Base-by-base conservation (phyloP, 345 rosid species). In the Eucalyptus caleyi region DNA sequence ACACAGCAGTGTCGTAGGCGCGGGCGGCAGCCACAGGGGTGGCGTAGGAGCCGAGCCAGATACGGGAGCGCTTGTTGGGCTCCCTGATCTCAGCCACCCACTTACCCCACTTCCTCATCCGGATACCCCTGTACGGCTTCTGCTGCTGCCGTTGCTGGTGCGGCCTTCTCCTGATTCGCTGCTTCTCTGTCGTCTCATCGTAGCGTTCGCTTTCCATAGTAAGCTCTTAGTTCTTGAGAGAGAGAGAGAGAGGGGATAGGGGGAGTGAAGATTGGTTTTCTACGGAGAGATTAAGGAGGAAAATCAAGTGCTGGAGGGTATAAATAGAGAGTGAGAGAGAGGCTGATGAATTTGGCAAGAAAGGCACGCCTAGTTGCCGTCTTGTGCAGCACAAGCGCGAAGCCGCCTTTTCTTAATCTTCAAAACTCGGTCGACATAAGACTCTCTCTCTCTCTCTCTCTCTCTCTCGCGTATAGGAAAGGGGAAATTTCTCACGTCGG, bases 71-170 rank as follows among this genome's bases (percentile, higher is more conserved):
- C 87, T 93, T 93, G 89, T 93, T 93, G 85, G 95, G 95, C 81
- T 93, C 95, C 59, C 95, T 88, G 82, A 93, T 91, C 89, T 93
- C 94, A 8, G 95, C 95, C 27, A 93, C 95, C 94, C 94, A 92
- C 88, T 93, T 93, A 24, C 95, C 95, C 95, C 95, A 93, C 93
- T 94, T 94, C 88, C 95, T 91, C 95, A 92, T 94, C 91, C 95
- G 87, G 88, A 92, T 94, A 14, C 94, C 95, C 87, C 93, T 86
- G 59, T 94, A 94, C 6, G 92, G 93, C 92, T 91, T 94, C 67
- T 89, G 86, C n/a, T 86, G 89, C 49, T 72, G 60, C 86, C 80
- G 90, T 40, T 50, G 54, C 30, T 62, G 90, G 32, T 59, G 69
- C 86, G 89, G 89, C 47, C 47, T 21, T 11, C 85, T 77, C 85